Percentiles rank a stretch among this genome's conserved stretches.
Conservation (phyloP, 345 rosid genomes). For the Aethionema arabicum region DNA sequence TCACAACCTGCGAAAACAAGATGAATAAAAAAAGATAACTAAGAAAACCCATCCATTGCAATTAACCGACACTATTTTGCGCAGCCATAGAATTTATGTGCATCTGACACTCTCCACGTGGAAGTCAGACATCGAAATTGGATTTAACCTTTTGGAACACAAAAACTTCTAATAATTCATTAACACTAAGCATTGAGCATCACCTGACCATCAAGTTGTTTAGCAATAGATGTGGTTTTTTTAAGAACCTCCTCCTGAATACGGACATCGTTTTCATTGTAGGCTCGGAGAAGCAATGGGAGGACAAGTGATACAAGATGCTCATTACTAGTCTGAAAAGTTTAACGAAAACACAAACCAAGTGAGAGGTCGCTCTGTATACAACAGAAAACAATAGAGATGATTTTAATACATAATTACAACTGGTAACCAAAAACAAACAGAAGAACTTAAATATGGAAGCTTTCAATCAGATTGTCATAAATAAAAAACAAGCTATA, state of each 20-base stretch:
- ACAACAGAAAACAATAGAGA: conserved; percentile 1
- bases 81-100: conserved; percentile 6
- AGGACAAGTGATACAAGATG: conserved; percentile 63
- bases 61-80: not conserved
- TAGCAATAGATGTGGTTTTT: conserved; percentile 66
- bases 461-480: conserved; percentile 12
- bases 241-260: conserved; percentile 90
- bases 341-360: conserved; percentile 23
- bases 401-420: conserved; percentile 24
- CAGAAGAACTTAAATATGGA: conserved; percentile 21
- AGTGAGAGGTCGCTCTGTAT: conserved; percentile 9
- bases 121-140: not conserved
- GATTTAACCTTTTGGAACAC: not conserved
- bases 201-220: conserved; percentile 88
- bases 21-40: not conserved
- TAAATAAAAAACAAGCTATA: not conserved
- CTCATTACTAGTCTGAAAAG: conserved; percentile 68
- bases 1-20: conserved; percentile 63
- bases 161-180: not conserved
- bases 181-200: conserved; percentile 24
- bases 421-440: conserved; percentile 11
- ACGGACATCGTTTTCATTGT: conserved; percentile 92
- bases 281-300: conserved; percentile 89
- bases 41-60: not conserved
- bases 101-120: not conserved